A percentile compares a stretch with the other conserved stretches of the same genome.
These are phyloP conservation scores for Leptomonas pyrrhocoris DNA, from an alignment of 208 protist species.

Conservation along the genomic window DNA sequence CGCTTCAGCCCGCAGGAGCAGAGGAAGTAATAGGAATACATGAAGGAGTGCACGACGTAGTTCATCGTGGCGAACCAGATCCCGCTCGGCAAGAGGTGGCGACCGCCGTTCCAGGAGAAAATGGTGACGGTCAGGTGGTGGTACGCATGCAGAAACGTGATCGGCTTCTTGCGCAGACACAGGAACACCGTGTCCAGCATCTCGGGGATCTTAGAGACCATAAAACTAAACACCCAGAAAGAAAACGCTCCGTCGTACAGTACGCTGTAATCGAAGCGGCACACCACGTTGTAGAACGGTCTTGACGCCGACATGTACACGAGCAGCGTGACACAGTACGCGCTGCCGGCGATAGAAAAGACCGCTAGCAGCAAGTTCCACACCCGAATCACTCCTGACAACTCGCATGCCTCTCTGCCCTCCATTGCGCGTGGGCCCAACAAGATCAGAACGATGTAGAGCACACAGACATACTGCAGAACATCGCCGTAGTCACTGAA, in stretches of 20 bases:
- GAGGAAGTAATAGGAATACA: conserved; percentile 91
- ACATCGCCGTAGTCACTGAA: conserved; percentile 45
- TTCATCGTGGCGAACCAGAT: conserved; percentile 90
- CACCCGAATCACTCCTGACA: conserved; percentile 40
- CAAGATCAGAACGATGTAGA: conserved; percentile 40
- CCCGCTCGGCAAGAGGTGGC: conserved; percentile 43
- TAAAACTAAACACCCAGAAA: conserved; percentile 70
- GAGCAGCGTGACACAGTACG: conserved; percentile 45
- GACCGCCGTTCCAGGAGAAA: conserved; percentile 83
- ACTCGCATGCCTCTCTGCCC: conserved; percentile 39
- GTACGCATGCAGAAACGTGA: conserved; percentile 77
- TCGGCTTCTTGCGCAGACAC: conserved; percentile 62
- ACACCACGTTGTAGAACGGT: conserved; percentile 45
- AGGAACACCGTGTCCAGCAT: conserved; percentile 77
- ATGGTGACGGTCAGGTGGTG: conserved; percentile 86
- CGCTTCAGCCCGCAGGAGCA: conserved; percentile 46
- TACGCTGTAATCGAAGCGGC: conserved; percentile 40
- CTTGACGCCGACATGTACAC: conserved; percentile 29
- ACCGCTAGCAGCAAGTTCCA: conserved; percentile 76
- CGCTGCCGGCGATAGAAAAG: conserved; percentile 64
- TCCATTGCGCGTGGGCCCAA: conserved; percentile 33
- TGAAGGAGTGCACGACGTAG: conserved; percentile 87
- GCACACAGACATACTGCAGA: conserved; percentile 31
- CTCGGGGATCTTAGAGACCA: conserved; percentile 72
- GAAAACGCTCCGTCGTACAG: conserved; percentile 55